These are phyloP conservation scores for Solanum chiquidenum DNA, from an alignment of 257 asterid genomes.

Conservation along the genomic window DNA sequence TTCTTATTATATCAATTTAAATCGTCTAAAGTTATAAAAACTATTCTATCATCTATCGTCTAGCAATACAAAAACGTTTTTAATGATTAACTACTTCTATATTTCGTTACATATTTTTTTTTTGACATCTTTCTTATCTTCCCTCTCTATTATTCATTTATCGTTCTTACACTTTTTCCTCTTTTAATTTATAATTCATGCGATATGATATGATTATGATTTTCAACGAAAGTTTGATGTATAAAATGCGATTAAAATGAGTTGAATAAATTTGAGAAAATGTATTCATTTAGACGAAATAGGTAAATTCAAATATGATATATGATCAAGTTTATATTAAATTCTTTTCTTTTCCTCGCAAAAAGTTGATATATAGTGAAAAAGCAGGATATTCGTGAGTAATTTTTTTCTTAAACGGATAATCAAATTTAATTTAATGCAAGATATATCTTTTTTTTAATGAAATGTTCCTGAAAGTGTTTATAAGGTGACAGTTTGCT, in stretches of 20 bases:
- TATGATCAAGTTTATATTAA: neutral
- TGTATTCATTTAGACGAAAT: neutral
- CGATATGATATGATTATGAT: neutral
- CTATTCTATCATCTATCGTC: neutral
- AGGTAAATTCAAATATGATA: neutral
- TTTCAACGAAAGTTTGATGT: too few relatives aligned
- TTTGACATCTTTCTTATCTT: neutral
- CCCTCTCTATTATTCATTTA: neutral
- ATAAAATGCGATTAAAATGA: too few relatives aligned
- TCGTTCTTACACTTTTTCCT: neutral
- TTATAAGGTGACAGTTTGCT: neutral
- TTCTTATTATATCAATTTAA: neutral
- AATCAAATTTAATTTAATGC: neutral
- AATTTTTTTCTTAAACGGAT: too few relatives aligned
- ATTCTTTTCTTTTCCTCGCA: neutral
- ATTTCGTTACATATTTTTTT: neutral
- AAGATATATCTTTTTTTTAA: neutral
- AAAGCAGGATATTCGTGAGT: too few relatives aligned
- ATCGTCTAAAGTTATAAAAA: neutral
- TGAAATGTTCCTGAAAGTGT: neutral
- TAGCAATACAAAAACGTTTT: too few relatives aligned
- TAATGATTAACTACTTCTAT: neutral
- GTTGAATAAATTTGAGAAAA: neutral
- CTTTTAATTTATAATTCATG: neutral
- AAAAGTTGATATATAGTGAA: too few relatives aligned